Evolutionary conservation across 169 alveolate genomes (phyloP).

Genomic region (Plasmodium cynomolgi): DNA sequence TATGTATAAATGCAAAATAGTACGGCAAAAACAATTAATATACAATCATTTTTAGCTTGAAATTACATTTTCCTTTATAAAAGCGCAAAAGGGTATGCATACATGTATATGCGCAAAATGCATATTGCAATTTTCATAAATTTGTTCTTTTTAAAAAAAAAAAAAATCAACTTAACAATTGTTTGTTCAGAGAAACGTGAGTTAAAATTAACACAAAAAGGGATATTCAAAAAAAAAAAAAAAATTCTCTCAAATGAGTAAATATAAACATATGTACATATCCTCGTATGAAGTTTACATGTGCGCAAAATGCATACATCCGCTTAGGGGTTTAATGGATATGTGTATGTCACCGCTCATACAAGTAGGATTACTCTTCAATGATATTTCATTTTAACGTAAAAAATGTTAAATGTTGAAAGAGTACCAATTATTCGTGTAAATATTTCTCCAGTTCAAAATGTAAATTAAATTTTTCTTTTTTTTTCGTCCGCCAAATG

Average conservation of each 20-base stretch:
- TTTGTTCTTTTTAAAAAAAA: not conserved
- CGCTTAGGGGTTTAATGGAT: not conserved
- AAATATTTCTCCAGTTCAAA: not conserved
- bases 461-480: not conserved
- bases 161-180: conserved; percentile 2
- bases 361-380: conserved; percentile 26
- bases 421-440: not conserved
- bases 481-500: not conserved
- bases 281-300: not conserved
- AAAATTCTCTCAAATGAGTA: not conserved
- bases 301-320: not conserved
- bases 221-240: not conserved
- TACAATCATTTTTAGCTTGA: not conserved
- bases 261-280: not conserved
- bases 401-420: not conserved
- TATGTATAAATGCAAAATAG: not conserved
- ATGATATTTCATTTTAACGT: not conserved
- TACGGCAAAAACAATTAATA: not conserved
- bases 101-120: not conserved
- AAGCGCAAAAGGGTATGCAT: not conserved
- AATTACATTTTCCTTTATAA: not conserved
- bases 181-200: not conserved
- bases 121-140: conserved; percentile 4
- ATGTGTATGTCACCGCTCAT: not conserved
- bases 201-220: conserved; percentile 5